A percentile compares a stretch with the other conserved stretches of the same genome.
phyloP scores from a whole-genome alignment of 352 stramenopile species.

The Thraustochytrium striatum region DNA sequence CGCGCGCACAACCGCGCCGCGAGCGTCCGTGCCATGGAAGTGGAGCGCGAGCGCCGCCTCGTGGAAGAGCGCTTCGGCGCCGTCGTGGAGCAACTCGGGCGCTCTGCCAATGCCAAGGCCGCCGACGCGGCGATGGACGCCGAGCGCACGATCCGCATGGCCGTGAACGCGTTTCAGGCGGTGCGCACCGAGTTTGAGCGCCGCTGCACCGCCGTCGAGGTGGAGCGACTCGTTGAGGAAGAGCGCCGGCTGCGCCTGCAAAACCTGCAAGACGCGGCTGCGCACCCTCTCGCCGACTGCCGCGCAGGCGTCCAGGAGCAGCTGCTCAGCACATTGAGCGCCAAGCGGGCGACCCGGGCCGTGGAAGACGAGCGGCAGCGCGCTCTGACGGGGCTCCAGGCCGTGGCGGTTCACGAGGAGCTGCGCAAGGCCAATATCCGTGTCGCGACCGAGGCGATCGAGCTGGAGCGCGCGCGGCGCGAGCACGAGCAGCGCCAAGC shows the following conservation, averaged over 20 bases:
- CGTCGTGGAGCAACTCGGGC: not conserved
- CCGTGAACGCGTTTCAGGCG: not conserved
- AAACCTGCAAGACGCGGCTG: not conserved
- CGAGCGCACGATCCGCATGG: constrained; percentile 14
- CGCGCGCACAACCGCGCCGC: not conserved
- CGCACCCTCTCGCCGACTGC: not conserved
- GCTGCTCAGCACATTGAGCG: constrained; percentile 5
- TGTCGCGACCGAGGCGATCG: not conserved
- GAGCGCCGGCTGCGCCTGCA: not conserved
- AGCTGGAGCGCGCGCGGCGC: constrained; percentile 8
- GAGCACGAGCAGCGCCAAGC: not conserved
- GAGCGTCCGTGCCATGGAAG: not conserved
- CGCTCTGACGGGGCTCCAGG: not conserved
- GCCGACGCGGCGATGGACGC: constrained; percentile 33
- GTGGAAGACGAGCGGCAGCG: not conserved
- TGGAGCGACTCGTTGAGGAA: not conserved
- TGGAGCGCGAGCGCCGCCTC: constrained; percentile 4
- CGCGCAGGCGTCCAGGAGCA: not conserved
- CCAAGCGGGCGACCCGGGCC: not conserved
- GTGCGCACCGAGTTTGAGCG: not conserved
- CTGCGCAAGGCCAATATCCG: not conserved
- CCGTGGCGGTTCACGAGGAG: constrained; percentile 9
- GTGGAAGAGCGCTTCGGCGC: not conserved
- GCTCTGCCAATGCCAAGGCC: not conserved
- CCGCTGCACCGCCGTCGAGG: not conserved